Conservation (phyloP, 2,329 filamentous ascomycete genomes). For the Calonectria fujianensis region DNA sequence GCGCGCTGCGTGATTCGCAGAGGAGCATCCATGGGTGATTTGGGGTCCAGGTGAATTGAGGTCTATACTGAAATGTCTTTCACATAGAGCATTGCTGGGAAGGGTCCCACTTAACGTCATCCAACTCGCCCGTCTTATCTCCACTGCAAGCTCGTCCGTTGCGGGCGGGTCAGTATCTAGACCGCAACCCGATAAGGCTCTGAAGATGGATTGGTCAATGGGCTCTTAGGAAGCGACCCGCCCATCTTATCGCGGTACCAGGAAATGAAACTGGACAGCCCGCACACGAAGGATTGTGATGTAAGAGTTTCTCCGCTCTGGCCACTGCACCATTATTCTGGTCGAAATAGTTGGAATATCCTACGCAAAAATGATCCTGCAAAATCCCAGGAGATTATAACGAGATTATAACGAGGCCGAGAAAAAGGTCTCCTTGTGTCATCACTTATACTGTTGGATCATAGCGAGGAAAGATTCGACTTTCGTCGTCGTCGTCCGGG, state of each 20-base stretch:
- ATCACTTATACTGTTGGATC: background rate
- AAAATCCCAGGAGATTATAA: too few species aligned
- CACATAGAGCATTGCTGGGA: background rate
- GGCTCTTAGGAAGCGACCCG: background rate
- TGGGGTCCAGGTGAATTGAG: background rate
- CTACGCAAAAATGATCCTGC: too few species aligned
- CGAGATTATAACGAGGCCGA: background rate
- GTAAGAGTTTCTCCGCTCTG: background rate
- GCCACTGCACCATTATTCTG: background rate
- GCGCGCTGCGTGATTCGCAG: background rate
- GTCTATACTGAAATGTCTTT: background rate
- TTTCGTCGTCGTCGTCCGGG: background rate
- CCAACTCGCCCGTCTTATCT: background rate
- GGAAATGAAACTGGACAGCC: background rate
- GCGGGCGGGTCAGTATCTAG: background rate
- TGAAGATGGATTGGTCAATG: background rate
- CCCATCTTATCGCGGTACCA: background rate
- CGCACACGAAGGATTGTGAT: background rate
- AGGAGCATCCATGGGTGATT: background rate
- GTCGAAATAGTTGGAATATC: background rate
- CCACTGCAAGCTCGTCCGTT: background rate
- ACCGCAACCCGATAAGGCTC: background rate
- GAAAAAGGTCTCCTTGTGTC: background rate
- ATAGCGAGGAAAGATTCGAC: slow-evolving; percentile 1
- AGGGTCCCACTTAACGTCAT: background rate